phyloP scores from a whole-genome alignment of 306 rosid species.

The Dryas octopetala region DNA sequence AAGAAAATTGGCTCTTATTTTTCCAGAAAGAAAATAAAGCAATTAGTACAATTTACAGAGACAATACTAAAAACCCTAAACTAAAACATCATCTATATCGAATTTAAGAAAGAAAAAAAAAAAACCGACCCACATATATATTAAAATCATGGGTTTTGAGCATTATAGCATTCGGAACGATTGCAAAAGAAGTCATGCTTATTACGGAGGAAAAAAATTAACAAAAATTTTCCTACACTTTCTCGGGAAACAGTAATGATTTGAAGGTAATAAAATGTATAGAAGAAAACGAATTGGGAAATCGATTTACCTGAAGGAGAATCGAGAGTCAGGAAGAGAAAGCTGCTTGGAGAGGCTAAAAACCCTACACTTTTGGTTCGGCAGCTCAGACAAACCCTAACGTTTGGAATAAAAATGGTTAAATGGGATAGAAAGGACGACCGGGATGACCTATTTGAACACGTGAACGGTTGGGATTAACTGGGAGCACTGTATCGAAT shows the following conservation, averaged over 20 bases:
- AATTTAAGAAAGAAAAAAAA: too few relatives aligned
- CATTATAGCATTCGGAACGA: neutral
- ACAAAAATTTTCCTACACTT: neutral
- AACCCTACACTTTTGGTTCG: neutral
- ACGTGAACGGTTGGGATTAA: neutral
- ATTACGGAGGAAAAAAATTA: neutral
- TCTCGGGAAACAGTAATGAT: neutral
- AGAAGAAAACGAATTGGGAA: neutral
- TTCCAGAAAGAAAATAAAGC: neutral
- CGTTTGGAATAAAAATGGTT: neutral
- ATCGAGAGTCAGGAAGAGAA: neutral
- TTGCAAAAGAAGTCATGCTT: too few relatives aligned
- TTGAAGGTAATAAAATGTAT: neutral
- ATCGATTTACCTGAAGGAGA: neutral
- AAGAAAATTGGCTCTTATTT: neutral
- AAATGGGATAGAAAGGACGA: neutral
- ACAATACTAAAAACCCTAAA: neutral
- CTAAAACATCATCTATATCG: too few relatives aligned
- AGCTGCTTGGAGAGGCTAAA: neutral
- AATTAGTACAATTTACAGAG: neutral
- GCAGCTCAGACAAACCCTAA: conserved; percentile 8
- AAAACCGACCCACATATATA: neutral
- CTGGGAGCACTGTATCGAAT: neutral
- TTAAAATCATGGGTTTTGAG: neutral
- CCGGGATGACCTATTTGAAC: neutral